These are phyloP conservation scores for Schoenoplectus tabernaemontani DNA, from an alignment of 202 grass and related monocot genomes.

Conservation along the genomic window DNA sequence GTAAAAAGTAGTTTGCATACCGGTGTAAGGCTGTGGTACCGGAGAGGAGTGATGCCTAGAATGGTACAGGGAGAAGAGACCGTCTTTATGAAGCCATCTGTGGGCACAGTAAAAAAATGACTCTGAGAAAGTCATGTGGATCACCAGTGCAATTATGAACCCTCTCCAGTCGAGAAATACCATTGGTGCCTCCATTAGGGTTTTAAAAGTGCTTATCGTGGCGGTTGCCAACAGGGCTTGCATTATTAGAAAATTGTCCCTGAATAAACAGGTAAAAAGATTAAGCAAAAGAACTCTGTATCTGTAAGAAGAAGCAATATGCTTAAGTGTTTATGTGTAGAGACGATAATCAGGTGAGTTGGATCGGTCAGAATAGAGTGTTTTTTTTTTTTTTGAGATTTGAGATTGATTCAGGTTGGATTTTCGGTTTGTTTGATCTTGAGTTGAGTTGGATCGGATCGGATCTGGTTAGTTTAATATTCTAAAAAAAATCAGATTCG, in stretches of 20 bases:
- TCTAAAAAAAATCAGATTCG: too few relatives aligned
- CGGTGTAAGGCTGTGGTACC: conserved; percentile 58
- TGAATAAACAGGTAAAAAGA: not conserved
- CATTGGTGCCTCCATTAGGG: conserved; percentile 9
- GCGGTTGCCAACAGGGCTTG: conserved; percentile 47
- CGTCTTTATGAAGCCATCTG: conserved; percentile 35
- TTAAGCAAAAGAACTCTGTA: not conserved
- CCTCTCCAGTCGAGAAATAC: conserved; percentile 29
- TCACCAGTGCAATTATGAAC: conserved; percentile 36
- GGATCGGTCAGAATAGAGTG: too few relatives aligned
- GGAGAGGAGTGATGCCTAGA: conserved; percentile 51
- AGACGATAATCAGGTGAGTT: too few relatives aligned
- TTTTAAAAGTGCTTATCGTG: conserved; percentile 21
- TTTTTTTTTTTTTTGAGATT: too few relatives aligned
- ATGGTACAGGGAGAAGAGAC: conserved; percentile 54
- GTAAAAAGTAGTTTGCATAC: conserved; percentile 19
- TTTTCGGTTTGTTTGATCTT: too few relatives aligned
- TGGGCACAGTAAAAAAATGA: conserved; percentile 64
- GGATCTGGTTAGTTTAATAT: too few relatives aligned
- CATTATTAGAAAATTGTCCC: conserved; percentile 78
- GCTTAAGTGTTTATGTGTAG: too few relatives aligned
- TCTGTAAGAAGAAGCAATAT: not conserved
- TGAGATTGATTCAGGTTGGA: too few relatives aligned
- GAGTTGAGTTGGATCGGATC: too few relatives aligned
- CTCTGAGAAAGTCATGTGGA: conserved; percentile 71